Conservation (phyloP, 345 rosid genomes). For the Rubroshorea leprosula region DNA sequence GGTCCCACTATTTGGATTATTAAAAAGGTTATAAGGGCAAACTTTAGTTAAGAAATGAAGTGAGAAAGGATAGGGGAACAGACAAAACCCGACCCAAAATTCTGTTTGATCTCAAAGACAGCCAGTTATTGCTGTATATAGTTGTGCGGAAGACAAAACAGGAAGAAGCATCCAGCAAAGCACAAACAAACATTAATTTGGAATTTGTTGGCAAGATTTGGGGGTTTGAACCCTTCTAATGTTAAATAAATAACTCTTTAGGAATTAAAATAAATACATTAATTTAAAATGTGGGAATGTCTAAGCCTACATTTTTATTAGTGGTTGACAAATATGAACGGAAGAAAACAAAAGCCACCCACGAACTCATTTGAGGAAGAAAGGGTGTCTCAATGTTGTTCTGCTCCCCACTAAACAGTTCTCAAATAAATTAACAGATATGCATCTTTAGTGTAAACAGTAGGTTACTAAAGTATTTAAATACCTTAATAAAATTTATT, state of each 20-base stretch:
- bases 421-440: not conserved
- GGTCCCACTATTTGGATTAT: too few relatives aligned
- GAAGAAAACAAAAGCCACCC: not conserved
- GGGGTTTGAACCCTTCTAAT: too few relatives aligned
- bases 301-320: not conserved
- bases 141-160: slow-evolving; percentile 9
- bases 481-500: too few relatives aligned
- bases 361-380: slow-evolving; percentile 2
- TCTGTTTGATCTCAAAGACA: slow-evolving; percentile 13
- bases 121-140: not conserved
- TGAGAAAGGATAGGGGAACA: slow-evolving; percentile 11
- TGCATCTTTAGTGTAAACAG: too few relatives aligned
- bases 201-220: too few relatives aligned
- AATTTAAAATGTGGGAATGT: too few relatives aligned
- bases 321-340: slow-evolving; percentile 6
- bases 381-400: not conserved
- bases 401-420: slow-evolving; percentile 19
- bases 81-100: slow-evolving; percentile 27
- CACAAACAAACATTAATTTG: not conserved
- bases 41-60: not conserved
- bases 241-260: too few relatives aligned
- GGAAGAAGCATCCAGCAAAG: not conserved
- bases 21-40: not conserved
- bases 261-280: too few relatives aligned
- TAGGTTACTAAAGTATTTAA: too few relatives aligned